Conservation (phyloP, 345 rosid genomes). For the Triadica sebifera region DNA sequence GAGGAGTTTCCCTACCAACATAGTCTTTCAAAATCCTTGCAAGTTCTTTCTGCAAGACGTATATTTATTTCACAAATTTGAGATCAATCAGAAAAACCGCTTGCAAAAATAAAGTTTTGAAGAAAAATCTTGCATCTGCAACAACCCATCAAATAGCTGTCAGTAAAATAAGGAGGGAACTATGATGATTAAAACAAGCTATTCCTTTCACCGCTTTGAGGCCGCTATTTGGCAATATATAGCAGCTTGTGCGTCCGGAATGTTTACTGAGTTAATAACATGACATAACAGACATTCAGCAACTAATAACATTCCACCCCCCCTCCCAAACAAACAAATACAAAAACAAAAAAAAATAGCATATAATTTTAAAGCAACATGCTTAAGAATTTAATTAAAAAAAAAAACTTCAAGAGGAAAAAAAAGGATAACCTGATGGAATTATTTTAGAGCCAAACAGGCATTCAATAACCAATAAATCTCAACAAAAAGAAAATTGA, state of each 20-base stretch:
- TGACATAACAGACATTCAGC: no score
- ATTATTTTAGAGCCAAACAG: not conserved
- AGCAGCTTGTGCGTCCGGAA: not conserved
- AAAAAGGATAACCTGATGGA: not conserved
- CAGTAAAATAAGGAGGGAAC: not conserved
- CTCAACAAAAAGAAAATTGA: not conserved
- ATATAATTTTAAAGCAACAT: not conserved
- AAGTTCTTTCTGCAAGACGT: slow-evolving; percentile 56
- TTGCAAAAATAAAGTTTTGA: not conserved
- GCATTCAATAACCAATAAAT: not conserved
- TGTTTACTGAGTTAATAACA: not conserved
- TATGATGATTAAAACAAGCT: not conserved
- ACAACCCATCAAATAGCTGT: not conserved
- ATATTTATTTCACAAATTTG: not conserved
- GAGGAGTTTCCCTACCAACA: slow-evolving; percentile 88
- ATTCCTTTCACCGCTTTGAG: not conserved
- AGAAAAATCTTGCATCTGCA: not conserved
- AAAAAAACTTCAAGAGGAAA: not conserved
- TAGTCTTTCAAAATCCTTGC: slow-evolving; percentile 81
- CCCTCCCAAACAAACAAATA: no score
- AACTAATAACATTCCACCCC: no score
- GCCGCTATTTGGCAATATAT: not conserved
- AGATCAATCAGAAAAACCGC: not conserved
- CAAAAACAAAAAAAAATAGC: no score
- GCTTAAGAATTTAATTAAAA: not conserved